A percentile compares a stretch with the other conserved stretches of the same genome.
Evolutionary conservation across 257 asterid species (phyloP).

Genomic region (Cinchona pubescens): DNA sequence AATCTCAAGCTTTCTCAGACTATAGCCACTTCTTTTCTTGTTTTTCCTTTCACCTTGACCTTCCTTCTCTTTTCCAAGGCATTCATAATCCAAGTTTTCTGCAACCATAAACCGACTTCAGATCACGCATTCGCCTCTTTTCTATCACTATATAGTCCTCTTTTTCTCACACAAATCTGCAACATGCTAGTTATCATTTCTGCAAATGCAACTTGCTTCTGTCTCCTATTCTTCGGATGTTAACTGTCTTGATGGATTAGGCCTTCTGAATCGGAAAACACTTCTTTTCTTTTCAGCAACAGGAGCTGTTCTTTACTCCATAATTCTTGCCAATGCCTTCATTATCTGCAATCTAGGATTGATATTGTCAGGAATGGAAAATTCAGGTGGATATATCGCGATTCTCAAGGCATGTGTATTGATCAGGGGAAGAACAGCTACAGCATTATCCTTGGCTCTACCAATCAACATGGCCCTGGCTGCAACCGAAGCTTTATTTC

Average conservation of each 20-base stretch:
- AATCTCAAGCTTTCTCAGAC: slow-evolving; percentile 72
- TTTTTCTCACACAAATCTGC: slow-evolving; percentile 53
- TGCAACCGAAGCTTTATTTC: slow-evolving; percentile 61
- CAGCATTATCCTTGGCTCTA: slow-evolving; percentile 56
- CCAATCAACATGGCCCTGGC: slow-evolving; percentile 50
- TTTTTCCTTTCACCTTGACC: slow-evolving; percentile 60
- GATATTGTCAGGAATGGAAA: slow-evolving; percentile 44
- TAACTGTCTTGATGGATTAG: slow-evolving; percentile 28
- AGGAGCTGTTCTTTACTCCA: slow-evolving; percentile 54
- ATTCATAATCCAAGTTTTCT: slow-evolving; percentile 32
- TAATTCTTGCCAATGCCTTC: slow-evolving; percentile 61
- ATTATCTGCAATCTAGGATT: slow-evolving; percentile 45
- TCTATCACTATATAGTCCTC: slow-evolving; percentile 39
- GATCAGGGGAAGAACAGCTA: slow-evolving; percentile 46
- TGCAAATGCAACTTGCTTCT: slow-evolving; percentile 67
- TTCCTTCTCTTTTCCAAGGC: slow-evolving; percentile 67
- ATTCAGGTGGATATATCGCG: slow-evolving; percentile 36
- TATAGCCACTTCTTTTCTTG: slow-evolving; percentile 40
- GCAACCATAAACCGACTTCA: slow-evolving; percentile 12
- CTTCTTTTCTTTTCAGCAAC: slow-evolving; percentile 46
- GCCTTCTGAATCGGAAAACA: slow-evolving; percentile 35
- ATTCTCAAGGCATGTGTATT: slow-evolving; percentile 48
- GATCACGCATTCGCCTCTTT: slow-evolving; percentile 16
- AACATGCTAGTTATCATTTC: slow-evolving; percentile 47
- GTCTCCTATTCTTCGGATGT: slow-evolving; percentile 40